Evolutionary conservation across 768 basidiomycete genomes (phyloP), one percentile per base, ranked within the genome.

Genomic region (Strobilomyces echinocephalus): DNA sequence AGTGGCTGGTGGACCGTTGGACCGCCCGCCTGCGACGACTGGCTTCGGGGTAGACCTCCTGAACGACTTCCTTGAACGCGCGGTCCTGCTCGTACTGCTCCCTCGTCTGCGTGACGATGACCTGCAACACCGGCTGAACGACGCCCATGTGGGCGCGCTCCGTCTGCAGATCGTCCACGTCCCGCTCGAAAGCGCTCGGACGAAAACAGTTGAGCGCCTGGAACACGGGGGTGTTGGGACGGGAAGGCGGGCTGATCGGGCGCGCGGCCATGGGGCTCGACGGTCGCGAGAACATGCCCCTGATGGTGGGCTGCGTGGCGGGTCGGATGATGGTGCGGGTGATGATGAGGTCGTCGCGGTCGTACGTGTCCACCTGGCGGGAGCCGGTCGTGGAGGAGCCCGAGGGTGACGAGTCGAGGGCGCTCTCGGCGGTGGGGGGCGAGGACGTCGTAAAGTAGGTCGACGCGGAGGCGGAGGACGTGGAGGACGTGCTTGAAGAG

Each of bases 271-370:
- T 52, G n/a, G 64, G 68, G 33, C 57, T 68, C 33, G 68, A 68
- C 0, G 72, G 64, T 16, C 68, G 61, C 28, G 73, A 63, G 50
- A 74, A 68, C 39, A 56, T 50, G 33, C 55, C 50, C 36, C 57
- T 46, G 39, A 63, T 39, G 16, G 69, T 42, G 11, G 69, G 56
- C 41, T 60, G 66, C 2, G 70, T 52, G 14, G 55, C 31, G 6
- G 72, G 73, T n/a, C 69, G 71, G 49, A 76, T 67, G 61, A 71
- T 68, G 43, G 70, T 74, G 52, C 73, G 73, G 35, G 70, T 70
- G 33, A 72, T 62, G 42, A 62, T 57, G 56, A 64, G 63, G 53
- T 69, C 65, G 7, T 73, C 72, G 14, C 64, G 62, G 54, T 65
- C 64, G 45, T 53, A 59, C 2, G 61, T 65, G 26, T 67, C 66